These are phyloP conservation scores for Lactarius quietus DNA, from an alignment of 768 basidiomycete genomes.

Conservation along the genomic window DNA sequence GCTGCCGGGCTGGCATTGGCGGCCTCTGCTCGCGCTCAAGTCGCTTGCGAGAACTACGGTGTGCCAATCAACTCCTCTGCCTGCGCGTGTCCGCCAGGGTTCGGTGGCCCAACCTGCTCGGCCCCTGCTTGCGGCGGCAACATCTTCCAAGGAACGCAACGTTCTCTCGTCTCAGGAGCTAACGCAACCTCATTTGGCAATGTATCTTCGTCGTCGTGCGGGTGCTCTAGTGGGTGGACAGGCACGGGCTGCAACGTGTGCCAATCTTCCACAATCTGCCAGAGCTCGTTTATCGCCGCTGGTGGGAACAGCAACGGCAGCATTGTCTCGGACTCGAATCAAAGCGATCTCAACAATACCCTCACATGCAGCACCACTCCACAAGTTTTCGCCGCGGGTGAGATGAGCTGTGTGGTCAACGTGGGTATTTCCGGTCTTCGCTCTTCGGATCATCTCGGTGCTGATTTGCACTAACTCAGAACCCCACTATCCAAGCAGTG, in stretches of 20 bases:
- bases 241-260: conserved; percentile 84
- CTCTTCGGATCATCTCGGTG: neutral
- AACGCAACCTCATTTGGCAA: conserved; percentile 49
- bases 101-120: conserved; percentile 67
- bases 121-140: conserved; percentile 76
- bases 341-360: conserved; percentile 53
- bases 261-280: conserved; percentile 60
- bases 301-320: conserved; percentile 31
- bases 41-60: conserved; percentile 68
- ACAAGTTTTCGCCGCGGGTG: conserved; percentile 70
- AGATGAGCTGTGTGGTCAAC: conserved; percentile 81
- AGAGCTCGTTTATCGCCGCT: conserved; percentile 50
- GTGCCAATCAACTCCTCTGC: conserved; percentile 43
- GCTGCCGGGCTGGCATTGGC: neutral
- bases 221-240: conserved; percentile 71
- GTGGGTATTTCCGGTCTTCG: conserved; percentile 36
- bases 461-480: conserved; percentile 41
- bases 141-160: conserved; percentile 66
- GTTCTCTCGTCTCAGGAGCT: conserved; percentile 45
- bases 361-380: conserved; percentile 69
- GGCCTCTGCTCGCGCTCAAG: conserved; percentile 23
- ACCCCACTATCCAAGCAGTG: conserved; percentile 76
- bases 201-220: conserved; percentile 61
- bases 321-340: conserved; percentile 28
- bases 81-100: conserved; percentile 81